These are phyloP conservation scores for Chernovozyma sophiae-reginae DNA, from an alignment of 1,139 yeast species.

Conservation along the genomic window DNA sequence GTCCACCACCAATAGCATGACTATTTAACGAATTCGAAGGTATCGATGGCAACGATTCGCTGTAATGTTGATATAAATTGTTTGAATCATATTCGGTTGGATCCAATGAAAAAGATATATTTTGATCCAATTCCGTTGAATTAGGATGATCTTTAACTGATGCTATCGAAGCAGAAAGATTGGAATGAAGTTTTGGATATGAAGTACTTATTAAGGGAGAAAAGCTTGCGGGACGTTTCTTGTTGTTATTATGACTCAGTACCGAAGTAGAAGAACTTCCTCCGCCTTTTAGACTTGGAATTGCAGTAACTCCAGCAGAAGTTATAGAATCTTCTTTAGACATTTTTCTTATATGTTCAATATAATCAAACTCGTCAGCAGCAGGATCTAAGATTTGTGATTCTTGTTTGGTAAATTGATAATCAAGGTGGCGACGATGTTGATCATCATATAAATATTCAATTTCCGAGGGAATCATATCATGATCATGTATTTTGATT, in stretches of 20 bases:
- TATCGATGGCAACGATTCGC: conserved; percentile 13
- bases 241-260: conserved; percentile 7
- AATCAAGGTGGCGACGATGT: neutral
- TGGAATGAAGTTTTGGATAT: conserved; percentile 11
- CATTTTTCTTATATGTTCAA: conserved; percentile 60
- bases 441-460: neutral
- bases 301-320: neutral
- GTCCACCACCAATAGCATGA: neutral
- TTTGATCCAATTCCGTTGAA: conserved; percentile 2
- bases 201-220: conserved; percentile 23
- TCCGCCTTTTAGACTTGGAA: neutral
- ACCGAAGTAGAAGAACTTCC: conserved; percentile 1
- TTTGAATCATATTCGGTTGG: neutral
- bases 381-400: conserved; percentile 28
- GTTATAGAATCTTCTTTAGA: conserved; percentile 33
- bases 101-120: conserved; percentile 27
- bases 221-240: conserved; percentile 33
- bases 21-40: neutral
- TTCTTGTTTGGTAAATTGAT: conserved; percentile 2
- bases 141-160: conserved; percentile 8
- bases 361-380: conserved; percentile 59
- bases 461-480: neutral
- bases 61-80: conserved; percentile 14
- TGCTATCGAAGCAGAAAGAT: conserved; percentile 15
- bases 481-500: neutral